These are phyloP conservation scores for Danielia reshetovae DNA, from an alignment of 805 yeast genomes.

Conservation along the genomic window DNA sequence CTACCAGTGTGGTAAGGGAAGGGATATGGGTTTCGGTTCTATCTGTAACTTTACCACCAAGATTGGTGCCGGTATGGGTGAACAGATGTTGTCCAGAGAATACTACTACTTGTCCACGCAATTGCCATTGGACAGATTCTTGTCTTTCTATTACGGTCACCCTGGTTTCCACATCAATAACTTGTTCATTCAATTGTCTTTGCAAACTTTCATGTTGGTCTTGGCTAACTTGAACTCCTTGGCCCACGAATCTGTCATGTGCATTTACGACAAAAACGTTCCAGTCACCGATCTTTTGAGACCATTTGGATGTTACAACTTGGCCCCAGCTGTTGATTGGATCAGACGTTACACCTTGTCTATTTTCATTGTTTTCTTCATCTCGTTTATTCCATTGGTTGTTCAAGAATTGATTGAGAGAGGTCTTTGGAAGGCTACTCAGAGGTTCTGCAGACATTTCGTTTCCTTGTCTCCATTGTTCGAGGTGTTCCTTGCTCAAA, in stretches of 20 bases:
- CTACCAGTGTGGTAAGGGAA: constrained; percentile 81
- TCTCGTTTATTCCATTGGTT: constrained; percentile 69
- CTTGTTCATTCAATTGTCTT: constrained; percentile 65
- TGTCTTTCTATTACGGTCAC: constrained; percentile 80
- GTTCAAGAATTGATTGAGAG: constrained; percentile 76
- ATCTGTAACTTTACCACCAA: constrained; percentile 78
- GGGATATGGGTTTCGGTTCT: constrained; percentile 82
- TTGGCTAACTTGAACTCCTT: constrained; percentile 60
- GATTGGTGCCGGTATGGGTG: constrained; percentile 91
- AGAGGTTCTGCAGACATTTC: constrained; percentile 63
- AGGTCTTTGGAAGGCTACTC: constrained; percentile 66
- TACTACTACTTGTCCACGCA: constrained; percentile 76
- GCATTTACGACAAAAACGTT: constrained; percentile 53
- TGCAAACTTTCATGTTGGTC: constrained; percentile 51
- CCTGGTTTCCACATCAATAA: constrained; percentile 84
- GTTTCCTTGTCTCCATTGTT: constrained; percentile 71
- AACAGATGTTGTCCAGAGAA: constrained; percentile 78
- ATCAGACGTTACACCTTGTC: constrained; percentile 68
- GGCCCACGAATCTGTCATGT: constrained; percentile 56
- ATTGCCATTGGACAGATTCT: constrained; percentile 70
- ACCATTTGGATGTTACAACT: constrained; percentile 70
- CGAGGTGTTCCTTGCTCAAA: constrained; percentile 75
- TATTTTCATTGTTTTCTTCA: constrained; percentile 68
- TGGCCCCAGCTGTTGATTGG: constrained; percentile 73
- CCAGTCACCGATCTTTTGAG: constrained; percentile 59